Evolutionary conservation across 192 early-diverging fungal genomes (phyloP).

Genomic region (Funneliformis geosporum): DNA sequence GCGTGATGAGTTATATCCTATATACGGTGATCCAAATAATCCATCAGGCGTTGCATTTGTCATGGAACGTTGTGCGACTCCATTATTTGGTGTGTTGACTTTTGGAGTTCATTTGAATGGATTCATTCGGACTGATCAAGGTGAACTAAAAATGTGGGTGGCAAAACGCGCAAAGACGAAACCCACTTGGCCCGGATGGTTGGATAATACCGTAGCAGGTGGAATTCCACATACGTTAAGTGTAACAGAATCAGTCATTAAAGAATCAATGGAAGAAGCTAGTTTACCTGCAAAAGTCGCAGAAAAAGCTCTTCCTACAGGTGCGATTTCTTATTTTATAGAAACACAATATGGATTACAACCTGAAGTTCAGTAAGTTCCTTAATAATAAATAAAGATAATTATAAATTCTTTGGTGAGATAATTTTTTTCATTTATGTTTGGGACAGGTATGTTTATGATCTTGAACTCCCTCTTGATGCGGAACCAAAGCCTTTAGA

Average conservation of each 20-base stretch:
- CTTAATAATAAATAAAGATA: background rate
- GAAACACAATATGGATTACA: slow-evolving; percentile 60
- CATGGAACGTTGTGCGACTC: slow-evolving; percentile 80
- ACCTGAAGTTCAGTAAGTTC: slow-evolving; percentile 77
- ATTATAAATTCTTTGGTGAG: background rate
- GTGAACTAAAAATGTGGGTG: slow-evolving; percentile 81
- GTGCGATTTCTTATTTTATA: slow-evolving; percentile 73
- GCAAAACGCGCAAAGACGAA: slow-evolving; percentile 77
- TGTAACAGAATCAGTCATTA: slow-evolving; percentile 67
- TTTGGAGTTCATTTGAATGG: slow-evolving; percentile 94
- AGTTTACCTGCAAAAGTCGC: slow-evolving; percentile 62
- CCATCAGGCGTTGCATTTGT: slow-evolving; percentile 50
- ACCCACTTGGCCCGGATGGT: slow-evolving; percentile 82
- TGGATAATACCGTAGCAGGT: slow-evolving; percentile 79
- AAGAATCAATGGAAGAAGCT: slow-evolving; percentile 93
- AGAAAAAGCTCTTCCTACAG: slow-evolving; percentile 49
- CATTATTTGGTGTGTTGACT: slow-evolving; percentile 78
- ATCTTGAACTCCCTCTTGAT: slow-evolving; percentile 69
- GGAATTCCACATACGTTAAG: slow-evolving; percentile 69
- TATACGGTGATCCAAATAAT: slow-evolving; percentile 58
- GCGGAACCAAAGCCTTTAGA: slow-evolving; percentile 72
- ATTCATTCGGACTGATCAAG: slow-evolving; percentile 49
- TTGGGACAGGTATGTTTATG: slow-evolving; percentile 68
- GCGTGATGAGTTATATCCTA: slow-evolving; percentile 83
- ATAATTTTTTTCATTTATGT: background rate